Conservation (phyloP, 768 basidiomycete species). For the Amanita molliuscula region DNA sequence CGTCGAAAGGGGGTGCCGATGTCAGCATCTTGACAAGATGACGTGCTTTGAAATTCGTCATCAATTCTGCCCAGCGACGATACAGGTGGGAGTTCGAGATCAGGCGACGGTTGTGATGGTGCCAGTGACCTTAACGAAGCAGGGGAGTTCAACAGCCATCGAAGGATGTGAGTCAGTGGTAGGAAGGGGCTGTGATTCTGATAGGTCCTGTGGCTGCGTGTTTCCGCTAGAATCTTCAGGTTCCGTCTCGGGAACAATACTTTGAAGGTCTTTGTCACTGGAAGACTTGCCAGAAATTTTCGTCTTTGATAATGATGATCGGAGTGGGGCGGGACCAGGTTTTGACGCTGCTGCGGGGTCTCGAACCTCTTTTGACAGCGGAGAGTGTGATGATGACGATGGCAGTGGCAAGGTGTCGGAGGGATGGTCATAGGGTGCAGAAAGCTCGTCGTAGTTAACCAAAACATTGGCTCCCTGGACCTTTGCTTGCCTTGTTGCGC, state of each 20-base stretch:
- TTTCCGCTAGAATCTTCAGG: slow-evolving; percentile 3
- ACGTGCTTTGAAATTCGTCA: neutral
- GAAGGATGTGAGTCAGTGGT: neutral
- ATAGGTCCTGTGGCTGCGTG: neutral
- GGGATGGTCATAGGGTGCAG: neutral
- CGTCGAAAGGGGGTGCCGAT: neutral
- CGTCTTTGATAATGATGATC: no score
- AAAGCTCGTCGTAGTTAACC: neutral
- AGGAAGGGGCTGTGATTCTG: slow-evolving; percentile 1
- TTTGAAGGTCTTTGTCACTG: neutral
- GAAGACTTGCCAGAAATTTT: neutral
- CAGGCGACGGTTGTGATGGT: neutral
- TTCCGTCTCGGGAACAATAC: slow-evolving; percentile 5
- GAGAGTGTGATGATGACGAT: neutral
- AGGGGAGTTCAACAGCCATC: slow-evolving; percentile 2
- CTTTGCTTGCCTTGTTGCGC: neutral
- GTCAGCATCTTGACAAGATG: slow-evolving; percentile 2
- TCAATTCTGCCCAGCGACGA: neutral
- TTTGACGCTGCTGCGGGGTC: neutral
- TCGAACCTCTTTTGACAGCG: neutral
- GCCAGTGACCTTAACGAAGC: neutral
- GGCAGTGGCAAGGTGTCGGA: neutral
- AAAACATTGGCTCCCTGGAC: neutral
- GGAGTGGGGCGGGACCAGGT: neutral
- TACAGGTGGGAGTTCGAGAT: neutral